Evolutionary conservation across 2,329 filamentous ascomycete genomes (phyloP), one percentile per base, ranked within the genome.

Genomic region (Aspergillus floridensis): DNA sequence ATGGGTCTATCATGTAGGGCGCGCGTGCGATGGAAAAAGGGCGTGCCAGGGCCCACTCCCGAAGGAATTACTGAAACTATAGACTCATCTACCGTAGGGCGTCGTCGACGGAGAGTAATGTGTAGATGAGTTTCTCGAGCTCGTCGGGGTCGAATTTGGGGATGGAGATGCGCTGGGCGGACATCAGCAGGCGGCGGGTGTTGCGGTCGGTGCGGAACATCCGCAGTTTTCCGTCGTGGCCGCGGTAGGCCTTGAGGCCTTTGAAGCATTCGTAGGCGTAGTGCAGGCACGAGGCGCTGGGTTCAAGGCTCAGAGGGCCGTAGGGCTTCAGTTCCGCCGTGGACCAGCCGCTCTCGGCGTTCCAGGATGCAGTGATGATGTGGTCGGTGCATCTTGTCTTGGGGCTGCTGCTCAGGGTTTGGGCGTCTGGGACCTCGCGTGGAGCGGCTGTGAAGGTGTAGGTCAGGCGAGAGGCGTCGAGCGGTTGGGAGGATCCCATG

Each of bases 251-350:
- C 75, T 95, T 95, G 75, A 87, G 79, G 4, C 91, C 91, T 77
- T 95, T 91, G 77, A 95, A 95, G 76, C 91, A 95, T 76, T 92
- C 87, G 35, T 89, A 93, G 2, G 90, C 90, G 75, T 95, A 95
- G 80, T 95, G 90, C 54, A 95, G 83, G 59, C 86, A 85, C 5
- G 86, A 89, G 16, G 90, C 89, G 2, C 86, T 91, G 32, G 91
- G 91, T 81, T 89, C 87, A 66, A 95, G 84, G 55, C 81, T 80
- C 53, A 95, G 76, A 3, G 89, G 87, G 0, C 89, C 89, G 76
- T 91, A 92, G 47, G 90, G 88, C 70, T 84, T 83, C 56, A 93
- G 82, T 64, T 87, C 81, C 1, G 91, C 91, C 2, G 81, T 79
- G 24, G 80, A 79, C 91, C 91, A 95, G 67, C 91, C 91, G 7